Evolutionary conservation across 345 rosid species (phyloP).

Genomic region (Salix koriyanagi): DNA sequence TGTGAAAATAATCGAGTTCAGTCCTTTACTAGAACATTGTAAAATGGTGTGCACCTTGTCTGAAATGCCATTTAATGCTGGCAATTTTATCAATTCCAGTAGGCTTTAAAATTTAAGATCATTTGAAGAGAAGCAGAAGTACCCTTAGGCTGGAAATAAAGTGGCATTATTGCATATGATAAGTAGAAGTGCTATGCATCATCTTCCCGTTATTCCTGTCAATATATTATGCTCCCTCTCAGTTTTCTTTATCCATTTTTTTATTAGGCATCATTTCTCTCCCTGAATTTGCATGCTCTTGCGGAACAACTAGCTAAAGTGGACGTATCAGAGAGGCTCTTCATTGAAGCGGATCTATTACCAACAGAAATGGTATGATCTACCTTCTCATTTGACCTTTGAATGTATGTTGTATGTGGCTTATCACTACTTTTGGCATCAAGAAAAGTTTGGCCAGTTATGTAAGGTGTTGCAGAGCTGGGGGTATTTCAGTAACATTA

Average conservation of each 20-base stretch:
- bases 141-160: neutral
- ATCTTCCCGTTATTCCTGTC: neutral
- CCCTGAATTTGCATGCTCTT: slow-evolving; percentile 61
- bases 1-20: neutral
- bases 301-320: slow-evolving; percentile 59
- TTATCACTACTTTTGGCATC: neutral
- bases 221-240: neutral
- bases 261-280: slow-evolving; percentile 56
- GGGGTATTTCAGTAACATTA: neutral
- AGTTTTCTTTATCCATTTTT: neutral
- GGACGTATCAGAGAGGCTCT: slow-evolving; percentile 60
- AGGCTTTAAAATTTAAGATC: neutral
- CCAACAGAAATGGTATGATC: slow-evolving; percentile 56
- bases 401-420: neutral
- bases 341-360: slow-evolving; percentile 67
- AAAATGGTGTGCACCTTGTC: neutral
- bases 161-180: neutral
- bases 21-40: neutral
- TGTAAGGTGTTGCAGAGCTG: neutral
- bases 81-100: neutral
- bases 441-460: neutral
- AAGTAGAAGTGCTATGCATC: neutral
- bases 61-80: neutral
- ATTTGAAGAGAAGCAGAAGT: neutral
- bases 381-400: neutral